These are phyloP conservation scores for Periconia sp. DNA, from an alignment of 2,329 filamentous ascomycete genomes.

Conservation along the genomic window DNA sequence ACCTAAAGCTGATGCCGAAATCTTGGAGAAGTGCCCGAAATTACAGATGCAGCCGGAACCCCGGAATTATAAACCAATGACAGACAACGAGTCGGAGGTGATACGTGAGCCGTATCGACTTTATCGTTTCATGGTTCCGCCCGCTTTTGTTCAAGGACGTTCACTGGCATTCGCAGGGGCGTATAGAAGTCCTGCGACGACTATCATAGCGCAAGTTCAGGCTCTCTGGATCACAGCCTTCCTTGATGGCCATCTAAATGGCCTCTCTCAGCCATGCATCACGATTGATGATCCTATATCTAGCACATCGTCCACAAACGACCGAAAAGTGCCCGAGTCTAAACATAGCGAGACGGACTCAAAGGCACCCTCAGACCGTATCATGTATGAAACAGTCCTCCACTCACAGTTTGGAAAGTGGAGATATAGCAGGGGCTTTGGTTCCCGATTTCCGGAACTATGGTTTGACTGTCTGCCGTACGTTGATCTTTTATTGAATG, in stretches of 20 bases:
- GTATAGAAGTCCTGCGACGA: constrained; percentile 44
- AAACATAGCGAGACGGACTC: constrained; percentile 12
- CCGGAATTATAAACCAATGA: constrained; percentile 13
- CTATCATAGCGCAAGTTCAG: constrained; percentile 45
- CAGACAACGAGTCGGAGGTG: constrained; percentile 7
- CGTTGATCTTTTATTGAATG: constrained; percentile 33
- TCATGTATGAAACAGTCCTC: constrained; percentile 34
- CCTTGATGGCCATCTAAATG: constrained; percentile 58
- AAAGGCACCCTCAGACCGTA: constrained; percentile 4
- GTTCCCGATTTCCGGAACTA: constrained; percentile 34
- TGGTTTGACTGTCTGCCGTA: constrained; percentile 40
- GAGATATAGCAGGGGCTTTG: constrained; percentile 37
- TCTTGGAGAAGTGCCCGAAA: constrained; percentile 60
- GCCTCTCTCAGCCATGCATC: constrained; percentile 10
- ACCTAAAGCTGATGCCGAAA: constrained; percentile 56
- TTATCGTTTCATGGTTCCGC: constrained; percentile 52
- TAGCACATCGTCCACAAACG: neutral
- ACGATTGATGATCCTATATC: neutral
- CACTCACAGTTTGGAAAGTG: constrained; percentile 39
- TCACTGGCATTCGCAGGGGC: constrained; percentile 51
- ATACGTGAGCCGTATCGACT: constrained; percentile 47
- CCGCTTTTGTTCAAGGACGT: constrained; percentile 33
- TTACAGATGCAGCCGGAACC: constrained; percentile 58
- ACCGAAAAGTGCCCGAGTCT: constrained; percentile 2
- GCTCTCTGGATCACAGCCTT: constrained; percentile 64